These are phyloP conservation scores for Scytalidium sp. DNA, from an alignment of 2,329 filamentous ascomycete species.

Conservation along the genomic window DNA sequence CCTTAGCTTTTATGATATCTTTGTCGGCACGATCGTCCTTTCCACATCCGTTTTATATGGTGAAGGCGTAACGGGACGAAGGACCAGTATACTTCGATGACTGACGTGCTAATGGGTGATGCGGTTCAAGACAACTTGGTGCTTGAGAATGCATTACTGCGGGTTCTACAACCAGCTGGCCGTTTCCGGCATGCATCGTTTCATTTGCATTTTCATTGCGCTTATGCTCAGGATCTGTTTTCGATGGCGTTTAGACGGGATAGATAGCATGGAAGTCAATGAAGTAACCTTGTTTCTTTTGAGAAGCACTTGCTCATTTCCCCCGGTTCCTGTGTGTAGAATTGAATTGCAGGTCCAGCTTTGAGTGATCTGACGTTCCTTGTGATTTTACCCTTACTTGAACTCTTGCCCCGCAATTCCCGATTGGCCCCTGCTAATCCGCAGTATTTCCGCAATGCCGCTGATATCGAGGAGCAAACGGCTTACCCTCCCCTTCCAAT, in stretches of 20 bases:
- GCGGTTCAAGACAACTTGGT: background rate
- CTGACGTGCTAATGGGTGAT: conserved; percentile 12
- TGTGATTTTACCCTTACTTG: no score
- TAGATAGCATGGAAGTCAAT: conserved; percentile 17
- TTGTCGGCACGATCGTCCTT: background rate
- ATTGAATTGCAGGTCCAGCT: background rate
- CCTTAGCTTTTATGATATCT: background rate
- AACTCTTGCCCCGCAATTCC: no score
- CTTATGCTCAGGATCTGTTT: background rate
- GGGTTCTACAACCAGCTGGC: background rate
- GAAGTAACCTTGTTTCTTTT: background rate
- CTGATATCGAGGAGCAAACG: no score
- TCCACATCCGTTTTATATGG: background rate
- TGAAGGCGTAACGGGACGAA: background rate
- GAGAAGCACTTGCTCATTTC: background rate
- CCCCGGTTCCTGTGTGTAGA: no score
- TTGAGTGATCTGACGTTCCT: background rate
- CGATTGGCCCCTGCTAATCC: no score
- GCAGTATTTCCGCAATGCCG: no score
- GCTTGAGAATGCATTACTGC: background rate
- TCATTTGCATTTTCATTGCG: conserved; percentile 6
- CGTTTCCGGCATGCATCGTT: background rate
- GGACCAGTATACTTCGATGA: conserved; percentile 4
- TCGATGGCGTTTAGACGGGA: conserved; percentile 19
- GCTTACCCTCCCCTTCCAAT: no score